Base-by-base conservation (phyloP, 2,329 filamentous ascomycete species). In the Trichophyton mentagrophytes region DNA sequence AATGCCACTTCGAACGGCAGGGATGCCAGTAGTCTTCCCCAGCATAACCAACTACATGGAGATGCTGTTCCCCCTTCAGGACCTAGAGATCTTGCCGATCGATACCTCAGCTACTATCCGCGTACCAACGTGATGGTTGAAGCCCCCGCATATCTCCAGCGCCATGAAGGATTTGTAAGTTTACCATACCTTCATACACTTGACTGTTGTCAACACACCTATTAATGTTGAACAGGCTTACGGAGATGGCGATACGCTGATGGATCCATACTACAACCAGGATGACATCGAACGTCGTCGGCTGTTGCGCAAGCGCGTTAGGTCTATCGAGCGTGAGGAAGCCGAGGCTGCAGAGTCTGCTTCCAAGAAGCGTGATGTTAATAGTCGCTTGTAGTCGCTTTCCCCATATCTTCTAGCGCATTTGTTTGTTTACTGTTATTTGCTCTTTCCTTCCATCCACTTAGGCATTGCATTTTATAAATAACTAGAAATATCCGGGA, bases 81-180 rank as follows among this genome's bases (percentile, higher is more conserved):
- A 22, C 74, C 80, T 66, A 74, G 74, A 1, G 90, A 95, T 70
- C 74, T 81, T 17, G 79, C 82, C 60, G 91, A 91, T 2, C 80
- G 84, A 59, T 76, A 81, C 9, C 89, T 95, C 78, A 66, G 85
- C 30, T 96, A 96, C 68, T 79, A 89, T 67, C 90, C 96, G 69
- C 90, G 90, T n/a, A 81, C 86, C 1, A 90, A 96, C 68, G 78
- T 96, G 70, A 90, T 91, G 86, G 80, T 86, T 57, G 89, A 92
- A 67, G 72, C 72, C 33, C 69, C 68, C 58, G 74, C 76, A 0
- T 83, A 87, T 63, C 96, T 93, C 70, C 87, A 84, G 75, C 82
- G 89, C 55, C 92, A 84, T 77, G 82, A 85, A 3, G 85, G 84
- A 57, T 71, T 88, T 66, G 90, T 93, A 79, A 73, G 86, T 80